Evolutionary conservation across 768 basidiomycete species (phyloP).

Genomic region (Boletus rex-veris): DNA sequence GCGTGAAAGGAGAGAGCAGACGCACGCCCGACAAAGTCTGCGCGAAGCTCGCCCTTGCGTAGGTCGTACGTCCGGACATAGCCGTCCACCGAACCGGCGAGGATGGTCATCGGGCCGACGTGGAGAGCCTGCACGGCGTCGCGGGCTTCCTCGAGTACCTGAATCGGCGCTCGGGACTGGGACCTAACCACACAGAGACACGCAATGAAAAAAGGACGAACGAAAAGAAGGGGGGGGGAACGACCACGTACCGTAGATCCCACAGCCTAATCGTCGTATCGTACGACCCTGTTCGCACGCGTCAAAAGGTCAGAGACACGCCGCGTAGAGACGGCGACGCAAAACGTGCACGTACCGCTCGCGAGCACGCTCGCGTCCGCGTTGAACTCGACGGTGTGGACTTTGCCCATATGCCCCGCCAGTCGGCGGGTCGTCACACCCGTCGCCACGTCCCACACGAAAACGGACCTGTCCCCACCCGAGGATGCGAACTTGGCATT

Average conservation of each 20-base stretch:
- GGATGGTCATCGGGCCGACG: constrained; percentile 61
- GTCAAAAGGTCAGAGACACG: no score
- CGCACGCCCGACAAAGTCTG: constrained; percentile 90
- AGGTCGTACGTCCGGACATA: constrained; percentile 92
- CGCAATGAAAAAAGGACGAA: neutral
- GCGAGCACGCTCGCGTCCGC: constrained; percentile 82
- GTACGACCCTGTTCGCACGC: constrained; percentile 63
- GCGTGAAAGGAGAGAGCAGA: constrained; percentile 8
- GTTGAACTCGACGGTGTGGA: constrained; percentile 89
- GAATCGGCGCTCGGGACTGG: constrained; percentile 81
- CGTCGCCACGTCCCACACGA: constrained; percentile 92
- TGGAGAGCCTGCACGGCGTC: constrained; percentile 83
- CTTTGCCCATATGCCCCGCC: constrained; percentile 86
- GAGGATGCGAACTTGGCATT: constrained; percentile 93
- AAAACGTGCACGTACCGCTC: constrained; percentile 53
- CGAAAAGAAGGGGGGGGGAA: neutral
- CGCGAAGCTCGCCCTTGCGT: constrained; percentile 84
- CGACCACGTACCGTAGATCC: constrained; percentile 71
- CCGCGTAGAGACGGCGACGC: no score
- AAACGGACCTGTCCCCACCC: constrained; percentile 90
- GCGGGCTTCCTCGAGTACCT: constrained; percentile 81
- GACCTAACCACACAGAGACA: constrained; percentile 52
- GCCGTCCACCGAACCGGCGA: constrained; percentile 88
- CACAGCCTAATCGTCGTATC: constrained; percentile 89
- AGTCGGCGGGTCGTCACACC: constrained; percentile 81